These are phyloP conservation scores for Babesia ovis DNA, from an alignment of 169 alveolate species.

Conservation along the genomic window DNA sequence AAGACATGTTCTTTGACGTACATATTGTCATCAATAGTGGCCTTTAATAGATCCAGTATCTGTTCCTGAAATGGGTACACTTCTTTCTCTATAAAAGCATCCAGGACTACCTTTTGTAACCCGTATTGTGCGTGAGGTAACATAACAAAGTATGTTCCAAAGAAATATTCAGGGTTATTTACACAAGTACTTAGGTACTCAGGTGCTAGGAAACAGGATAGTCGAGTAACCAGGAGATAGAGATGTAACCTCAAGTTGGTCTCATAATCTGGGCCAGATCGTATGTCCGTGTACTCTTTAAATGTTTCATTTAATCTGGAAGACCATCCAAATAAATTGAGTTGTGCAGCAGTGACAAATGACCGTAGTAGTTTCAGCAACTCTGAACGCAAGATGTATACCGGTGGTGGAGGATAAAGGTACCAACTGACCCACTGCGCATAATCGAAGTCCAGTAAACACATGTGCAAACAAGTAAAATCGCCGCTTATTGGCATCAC, in stretches of 20 bases:
- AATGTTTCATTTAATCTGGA: background rate
- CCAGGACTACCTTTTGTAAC: conserved; percentile 8
- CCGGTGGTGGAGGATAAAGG: conserved; percentile 62
- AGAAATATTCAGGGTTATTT: conserved; percentile 14
- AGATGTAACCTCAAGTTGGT: conserved; percentile 15
- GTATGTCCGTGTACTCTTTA: background rate
- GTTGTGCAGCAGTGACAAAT: background rate
- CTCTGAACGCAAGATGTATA: conserved; percentile 35
- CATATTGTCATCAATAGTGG: conserved; percentile 13
- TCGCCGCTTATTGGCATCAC: conserved; percentile 44
- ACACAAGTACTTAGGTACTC: conserved; percentile 52
- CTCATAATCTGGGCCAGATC: conserved; percentile 25
- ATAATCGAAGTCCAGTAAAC: conserved; percentile 25
- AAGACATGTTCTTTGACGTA: conserved; percentile 21
- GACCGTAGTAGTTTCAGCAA: conserved; percentile 16
- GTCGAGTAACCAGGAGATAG: conserved; percentile 24
- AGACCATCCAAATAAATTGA: conserved; percentile 14
- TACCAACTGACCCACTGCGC: conserved; percentile 27
- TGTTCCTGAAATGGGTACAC: conserved; percentile 46
- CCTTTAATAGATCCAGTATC: conserved; percentile 22
- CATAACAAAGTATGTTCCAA: conserved; percentile 35
- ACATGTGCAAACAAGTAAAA: conserved; percentile 12
- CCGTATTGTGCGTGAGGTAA: conserved; percentile 44
- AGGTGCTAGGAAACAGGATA: conserved; percentile 30
- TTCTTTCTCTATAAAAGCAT: conserved; percentile 23